These are phyloP conservation scores for Rostrohypoxylon terebratum DNA, from an alignment of 495 filamentous ascomycete genomes.

Conservation along the genomic window DNA sequence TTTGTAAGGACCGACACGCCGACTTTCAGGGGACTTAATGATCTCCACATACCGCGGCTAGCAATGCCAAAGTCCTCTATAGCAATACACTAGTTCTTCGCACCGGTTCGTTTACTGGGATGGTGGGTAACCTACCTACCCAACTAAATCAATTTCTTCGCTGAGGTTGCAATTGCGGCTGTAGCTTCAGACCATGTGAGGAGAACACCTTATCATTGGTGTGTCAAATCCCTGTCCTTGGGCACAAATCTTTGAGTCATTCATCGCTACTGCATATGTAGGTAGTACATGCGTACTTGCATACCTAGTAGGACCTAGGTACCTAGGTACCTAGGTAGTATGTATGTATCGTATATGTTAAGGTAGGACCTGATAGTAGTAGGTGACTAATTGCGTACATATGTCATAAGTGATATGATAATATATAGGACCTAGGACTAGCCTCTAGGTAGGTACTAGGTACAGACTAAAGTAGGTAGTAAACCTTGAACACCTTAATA, in stretches of 20 bases:
- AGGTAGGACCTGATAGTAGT: too few species aligned
- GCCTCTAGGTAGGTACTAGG: too few species aligned
- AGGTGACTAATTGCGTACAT: too few species aligned
- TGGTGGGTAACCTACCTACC: neutral
- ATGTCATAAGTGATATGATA: too few species aligned
- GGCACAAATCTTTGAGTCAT: conserved; percentile 10
- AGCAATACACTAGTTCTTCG: conserved; percentile 1
- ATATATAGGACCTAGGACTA: too few species aligned
- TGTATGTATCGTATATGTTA: too few species aligned
- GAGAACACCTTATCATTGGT: neutral
- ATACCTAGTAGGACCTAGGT: too few species aligned
- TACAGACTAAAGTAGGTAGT: too few species aligned
- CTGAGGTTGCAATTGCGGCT: conserved; percentile 8
- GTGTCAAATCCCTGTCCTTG: neutral
- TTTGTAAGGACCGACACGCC: conserved; percentile 6
- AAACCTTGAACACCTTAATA: too few species aligned
- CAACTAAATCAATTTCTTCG: conserved; percentile 12
- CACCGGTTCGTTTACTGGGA: conserved; percentile 10
- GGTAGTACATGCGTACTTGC: too few species aligned
- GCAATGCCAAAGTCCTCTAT: neutral
- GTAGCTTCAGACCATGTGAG: conserved; percentile 2
- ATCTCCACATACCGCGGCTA: neutral
- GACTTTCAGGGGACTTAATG: neutral
- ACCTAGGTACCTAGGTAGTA: too few species aligned
- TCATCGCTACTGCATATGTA: neutral